These are phyloP conservation scores for Boletellus ananas DNA, from an alignment of 768 basidiomycete species.

Conservation along the genomic window DNA sequence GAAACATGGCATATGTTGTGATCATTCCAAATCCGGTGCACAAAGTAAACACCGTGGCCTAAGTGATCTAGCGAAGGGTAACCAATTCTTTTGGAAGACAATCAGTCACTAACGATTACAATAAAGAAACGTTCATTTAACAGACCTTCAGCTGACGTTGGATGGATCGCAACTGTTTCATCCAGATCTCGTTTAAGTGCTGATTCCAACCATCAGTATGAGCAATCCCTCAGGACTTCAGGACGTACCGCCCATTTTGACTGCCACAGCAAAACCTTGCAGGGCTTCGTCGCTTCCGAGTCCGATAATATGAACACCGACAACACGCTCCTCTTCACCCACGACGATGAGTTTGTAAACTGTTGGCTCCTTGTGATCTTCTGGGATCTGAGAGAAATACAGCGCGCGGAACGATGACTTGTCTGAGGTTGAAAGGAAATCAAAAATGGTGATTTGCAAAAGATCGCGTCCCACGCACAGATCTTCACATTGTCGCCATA, in stretches of 20 bases:
- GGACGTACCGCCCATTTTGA: conserved; percentile 83
- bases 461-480: conserved; percentile 52
- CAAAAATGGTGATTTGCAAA: not conserved
- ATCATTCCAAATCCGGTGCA: not conserved
- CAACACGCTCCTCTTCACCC: conserved; percentile 89
- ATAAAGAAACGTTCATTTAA: conserved; percentile 3
- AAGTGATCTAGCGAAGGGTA: conserved; percentile 42
- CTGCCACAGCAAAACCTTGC: conserved; percentile 95
- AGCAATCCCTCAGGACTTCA: not conserved
- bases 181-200: conserved; percentile 82
- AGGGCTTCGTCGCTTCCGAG: conserved; percentile 88
- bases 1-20: not conserved
- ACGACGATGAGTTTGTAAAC: conserved; percentile 87
- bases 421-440: conserved; percentile 42
- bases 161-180: conserved; percentile 89
- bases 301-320: conserved; percentile 95
- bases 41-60: not conserved
- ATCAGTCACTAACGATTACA: conserved; percentile 14
- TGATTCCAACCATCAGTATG: conserved; percentile 13
- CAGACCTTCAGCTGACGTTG: conserved; percentile 79
- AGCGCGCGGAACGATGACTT: conserved; percentile 77
- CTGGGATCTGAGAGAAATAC: conserved; percentile 89
- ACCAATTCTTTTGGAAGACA: conserved; percentile 45
- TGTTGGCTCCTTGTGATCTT: conserved; percentile 92
- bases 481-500: conserved; percentile 90